A percentile compares a stretch with the other conserved stretches of the same genome.
phyloP scores from a whole-genome alignment of 2,329 filamentous ascomycete species.

The Hyphodiscus sp. region DNA sequence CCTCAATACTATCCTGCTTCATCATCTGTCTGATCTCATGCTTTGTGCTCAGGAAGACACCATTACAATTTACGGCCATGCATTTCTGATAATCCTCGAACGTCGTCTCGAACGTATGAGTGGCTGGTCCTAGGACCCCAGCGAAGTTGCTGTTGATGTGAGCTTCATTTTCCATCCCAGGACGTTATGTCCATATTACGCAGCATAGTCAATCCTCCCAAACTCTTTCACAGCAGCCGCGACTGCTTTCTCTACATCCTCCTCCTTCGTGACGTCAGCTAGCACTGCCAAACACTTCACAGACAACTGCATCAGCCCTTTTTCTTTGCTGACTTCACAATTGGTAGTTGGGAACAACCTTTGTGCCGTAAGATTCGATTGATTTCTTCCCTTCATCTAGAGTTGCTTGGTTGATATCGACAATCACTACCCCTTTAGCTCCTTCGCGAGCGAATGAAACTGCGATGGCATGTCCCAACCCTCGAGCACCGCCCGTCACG shows the following conservation, averaged over 20 bases:
- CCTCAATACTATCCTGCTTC: constrained; percentile 12
- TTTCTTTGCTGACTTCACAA: not conserved
- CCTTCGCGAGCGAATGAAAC: constrained; percentile 11
- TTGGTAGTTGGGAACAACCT: not conserved
- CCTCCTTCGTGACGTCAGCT: constrained; percentile 13
- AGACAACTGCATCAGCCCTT: not conserved
- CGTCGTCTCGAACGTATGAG: constrained; percentile 3
- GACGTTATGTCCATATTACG: not conserved
- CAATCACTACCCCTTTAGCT: constrained; percentile 7
- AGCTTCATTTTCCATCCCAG: not conserved
- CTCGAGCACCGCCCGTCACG: constrained; percentile 12
- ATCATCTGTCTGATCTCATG: constrained; percentile 26
- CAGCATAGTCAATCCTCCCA: constrained; percentile 13
- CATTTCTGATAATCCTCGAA: constrained; percentile 24
- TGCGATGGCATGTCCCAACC: constrained; percentile 11
- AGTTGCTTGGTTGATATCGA: constrained; percentile 8
- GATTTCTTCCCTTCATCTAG: constrained; percentile 11
- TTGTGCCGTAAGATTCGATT: constrained; percentile 9
- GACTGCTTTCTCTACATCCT: constrained; percentile 11
- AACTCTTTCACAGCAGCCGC: constrained; percentile 9
- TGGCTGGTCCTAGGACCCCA: constrained; percentile 3
- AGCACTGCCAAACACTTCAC: constrained; percentile 9
- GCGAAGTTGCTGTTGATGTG: constrained; percentile 5
- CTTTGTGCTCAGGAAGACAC: constrained; percentile 31
- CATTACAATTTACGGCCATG: constrained; percentile 31